Evolutionary conservation across 805 yeast genomes (phyloP).

Genomic region (Candida patagonica): DNA sequence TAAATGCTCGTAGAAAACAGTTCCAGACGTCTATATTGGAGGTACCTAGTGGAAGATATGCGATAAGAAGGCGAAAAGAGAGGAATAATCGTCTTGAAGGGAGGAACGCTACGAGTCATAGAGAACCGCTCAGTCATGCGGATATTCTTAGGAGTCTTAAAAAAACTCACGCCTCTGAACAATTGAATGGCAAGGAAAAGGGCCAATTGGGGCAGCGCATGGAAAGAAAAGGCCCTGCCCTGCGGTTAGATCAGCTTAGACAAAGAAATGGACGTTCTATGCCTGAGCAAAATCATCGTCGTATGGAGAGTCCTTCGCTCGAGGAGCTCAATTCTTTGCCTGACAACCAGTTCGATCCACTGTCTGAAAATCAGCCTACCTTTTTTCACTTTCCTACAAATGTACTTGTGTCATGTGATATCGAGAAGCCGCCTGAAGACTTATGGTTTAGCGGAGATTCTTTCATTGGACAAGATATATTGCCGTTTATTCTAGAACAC

Average conservation of each 20-base stretch:
- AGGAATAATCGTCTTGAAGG: neutral
- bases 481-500: neutral
- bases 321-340: no score
- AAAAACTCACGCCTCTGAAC: no score
- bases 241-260: no score
- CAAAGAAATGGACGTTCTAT: no score
- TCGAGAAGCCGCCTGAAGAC: constrained; percentile 1
- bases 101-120: neutral
- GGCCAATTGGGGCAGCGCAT: neutral
- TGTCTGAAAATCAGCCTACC: no score
- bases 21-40: constrained; percentile 1
- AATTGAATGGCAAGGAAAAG: no score
- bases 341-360: no score
- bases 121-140: no score
- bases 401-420: neutral
- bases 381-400: neutral
- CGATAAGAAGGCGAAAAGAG: no score
- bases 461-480: neutral
- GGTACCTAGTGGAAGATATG: constrained; percentile 6
- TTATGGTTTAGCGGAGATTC: neutral
- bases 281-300: no score
- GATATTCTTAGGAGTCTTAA: no score
- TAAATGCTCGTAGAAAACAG: neutral
- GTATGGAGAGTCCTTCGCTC: no score
- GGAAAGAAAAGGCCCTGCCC: neutral